These are phyloP conservation scores for Nakazawaea pomicola DNA, from an alignment of 805 yeast genomes.

Conservation along the genomic window DNA sequence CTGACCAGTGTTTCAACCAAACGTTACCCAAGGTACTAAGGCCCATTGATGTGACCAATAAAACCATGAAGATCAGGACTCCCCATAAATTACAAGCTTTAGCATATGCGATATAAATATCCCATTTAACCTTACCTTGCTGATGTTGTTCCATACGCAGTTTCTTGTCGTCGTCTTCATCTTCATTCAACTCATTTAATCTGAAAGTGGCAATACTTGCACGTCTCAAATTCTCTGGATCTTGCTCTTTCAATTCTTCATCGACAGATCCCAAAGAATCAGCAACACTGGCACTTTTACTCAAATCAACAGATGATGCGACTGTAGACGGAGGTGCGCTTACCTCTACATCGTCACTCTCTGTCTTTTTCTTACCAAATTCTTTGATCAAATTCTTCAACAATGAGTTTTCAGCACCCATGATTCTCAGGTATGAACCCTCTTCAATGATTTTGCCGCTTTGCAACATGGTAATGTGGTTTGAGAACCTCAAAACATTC, in stretches of 20 bases:
- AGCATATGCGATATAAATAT: slow-evolving; percentile 77
- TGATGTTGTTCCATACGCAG: slow-evolving; percentile 70
- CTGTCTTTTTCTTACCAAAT: slow-evolving; percentile 46
- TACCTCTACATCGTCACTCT: slow-evolving; percentile 14
- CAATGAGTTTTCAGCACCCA: slow-evolving; percentile 38
- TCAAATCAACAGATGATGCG: slow-evolving; percentile 15
- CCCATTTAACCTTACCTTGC: slow-evolving; percentile 91
- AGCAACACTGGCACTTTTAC: slow-evolving; percentile 17
- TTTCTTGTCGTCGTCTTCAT: slow-evolving; percentile 33
- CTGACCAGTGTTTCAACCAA: slow-evolving; percentile 75
- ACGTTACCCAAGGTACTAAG: slow-evolving; percentile 44
- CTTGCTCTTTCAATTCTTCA: slow-evolving; percentile 27
- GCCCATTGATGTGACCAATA: slow-evolving; percentile 51
- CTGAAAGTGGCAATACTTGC: slow-evolving; percentile 55
- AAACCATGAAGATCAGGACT: slow-evolving; percentile 52
- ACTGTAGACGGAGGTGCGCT: slow-evolving; percentile 14
- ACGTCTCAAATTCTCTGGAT: slow-evolving; percentile 44
- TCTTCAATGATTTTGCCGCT: slow-evolving; percentile 67
- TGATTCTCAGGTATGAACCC: slow-evolving; percentile 54
- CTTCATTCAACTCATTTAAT: slow-evolving; percentile 32
- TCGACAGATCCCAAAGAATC: slow-evolving; percentile 15
- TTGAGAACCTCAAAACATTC: slow-evolving; percentile 73
- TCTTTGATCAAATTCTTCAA: slow-evolving; percentile 53
- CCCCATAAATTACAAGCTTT: slow-evolving; percentile 74
- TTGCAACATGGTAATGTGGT: slow-evolving; percentile 60